Conservation (phyloP, 2,329 filamentous ascomycete species). For the Orbilia brochopaga region DNA sequence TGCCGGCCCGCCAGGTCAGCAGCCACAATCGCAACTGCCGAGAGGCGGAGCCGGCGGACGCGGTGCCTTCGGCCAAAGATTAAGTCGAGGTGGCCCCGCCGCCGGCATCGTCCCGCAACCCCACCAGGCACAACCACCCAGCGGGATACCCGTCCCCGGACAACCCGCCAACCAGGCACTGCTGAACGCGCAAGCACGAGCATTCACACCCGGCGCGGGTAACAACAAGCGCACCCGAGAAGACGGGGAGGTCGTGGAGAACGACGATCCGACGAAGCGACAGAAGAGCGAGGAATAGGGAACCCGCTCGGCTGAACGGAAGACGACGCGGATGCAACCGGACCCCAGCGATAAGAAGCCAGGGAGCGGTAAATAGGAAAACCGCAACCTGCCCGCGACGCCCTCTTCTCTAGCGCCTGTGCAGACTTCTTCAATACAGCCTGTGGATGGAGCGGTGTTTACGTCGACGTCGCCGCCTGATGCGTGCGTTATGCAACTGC, state of each 20-base stretch:
- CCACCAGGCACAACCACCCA: slow-evolving; percentile 25
- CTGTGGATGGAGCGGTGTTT: slow-evolving; percentile 1
- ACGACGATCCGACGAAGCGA: slow-evolving; percentile 37
- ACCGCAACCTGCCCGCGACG: slow-evolving; percentile 4
- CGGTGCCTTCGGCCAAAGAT: slow-evolving; percentile 46
- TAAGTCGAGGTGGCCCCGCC: slow-evolving; percentile 34
- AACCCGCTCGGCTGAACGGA: background rate
- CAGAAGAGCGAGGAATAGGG: slow-evolving; percentile 47
- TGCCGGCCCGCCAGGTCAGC: slow-evolving; percentile 20
- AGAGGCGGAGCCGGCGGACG: slow-evolving; percentile 40
- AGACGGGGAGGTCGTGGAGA: slow-evolving; percentile 30
- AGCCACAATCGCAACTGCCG: slow-evolving; percentile 37
- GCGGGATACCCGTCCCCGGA: slow-evolving; percentile 39
- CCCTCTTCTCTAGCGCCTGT: background rate
- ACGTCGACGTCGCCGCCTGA: slow-evolving; percentile 5
- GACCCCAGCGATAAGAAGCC: slow-evolving; percentile 7
- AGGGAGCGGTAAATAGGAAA: slow-evolving; percentile 22
- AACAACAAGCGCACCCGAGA: slow-evolving; percentile 38
- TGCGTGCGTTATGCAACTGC: background rate
- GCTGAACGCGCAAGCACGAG: slow-evolving; percentile 26
- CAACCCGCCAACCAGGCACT: slow-evolving; percentile 4
- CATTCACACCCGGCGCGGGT: slow-evolving; percentile 26
- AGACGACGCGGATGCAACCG: background rate
- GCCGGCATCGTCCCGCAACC: slow-evolving; percentile 27
- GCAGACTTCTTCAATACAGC: background rate